A percentile compares a stretch with the other conserved stretches of the same genome.
phyloP scores from a whole-genome alignment of 1,284 basidiomycete genomes.

The Paramarasmius palmivorus region DNA sequence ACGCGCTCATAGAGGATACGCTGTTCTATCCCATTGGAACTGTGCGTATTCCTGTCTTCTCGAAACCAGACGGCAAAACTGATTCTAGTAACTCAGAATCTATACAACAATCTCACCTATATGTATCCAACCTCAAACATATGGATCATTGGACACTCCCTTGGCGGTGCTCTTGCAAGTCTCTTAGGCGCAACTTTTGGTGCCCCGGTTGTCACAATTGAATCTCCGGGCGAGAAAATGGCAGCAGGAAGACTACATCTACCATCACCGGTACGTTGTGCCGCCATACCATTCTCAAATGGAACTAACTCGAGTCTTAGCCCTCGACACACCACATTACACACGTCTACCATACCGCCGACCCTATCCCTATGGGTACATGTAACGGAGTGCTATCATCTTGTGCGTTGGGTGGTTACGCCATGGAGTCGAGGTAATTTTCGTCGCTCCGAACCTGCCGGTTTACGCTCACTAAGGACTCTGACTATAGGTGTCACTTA shows the following conservation, averaged over 20 bases:
- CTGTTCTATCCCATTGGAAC: conserved; percentile 89
- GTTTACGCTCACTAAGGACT: conserved; percentile 23
- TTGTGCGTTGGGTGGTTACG: conserved; percentile 75
- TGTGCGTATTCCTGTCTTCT: conserved; percentile 41
- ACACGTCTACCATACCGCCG: conserved; percentile 86
- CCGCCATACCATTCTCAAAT: not conserved
- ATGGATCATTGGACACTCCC: conserved; percentile 91
- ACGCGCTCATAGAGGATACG: conserved; percentile 78
- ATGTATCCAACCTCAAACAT: conserved; percentile 93
- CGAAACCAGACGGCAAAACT: not conserved
- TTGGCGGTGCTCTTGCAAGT: conserved; percentile 85
- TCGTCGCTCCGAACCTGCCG: not conserved
- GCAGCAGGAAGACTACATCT: conserved; percentile 88
- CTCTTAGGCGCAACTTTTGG: conserved; percentile 92
- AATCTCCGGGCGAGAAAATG: conserved; percentile 89
- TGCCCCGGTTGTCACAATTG: conserved; percentile 87
- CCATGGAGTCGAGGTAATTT: conserved; percentile 70
- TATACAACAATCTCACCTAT: conserved; percentile 93
- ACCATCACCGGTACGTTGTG: conserved; percentile 66
- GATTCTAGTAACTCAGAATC: conserved; percentile 52
- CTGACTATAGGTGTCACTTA: conserved; percentile 66
- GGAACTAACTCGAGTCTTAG: conserved; percentile 30
- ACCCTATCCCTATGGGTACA: conserved; percentile 84
- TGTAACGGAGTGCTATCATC: conserved; percentile 77
- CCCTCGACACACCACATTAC: conserved; percentile 75